phyloP scores from a whole-genome alignment of 2,329 filamentous ascomycete genomes.

The Trichophyton benhamiae region DNA sequence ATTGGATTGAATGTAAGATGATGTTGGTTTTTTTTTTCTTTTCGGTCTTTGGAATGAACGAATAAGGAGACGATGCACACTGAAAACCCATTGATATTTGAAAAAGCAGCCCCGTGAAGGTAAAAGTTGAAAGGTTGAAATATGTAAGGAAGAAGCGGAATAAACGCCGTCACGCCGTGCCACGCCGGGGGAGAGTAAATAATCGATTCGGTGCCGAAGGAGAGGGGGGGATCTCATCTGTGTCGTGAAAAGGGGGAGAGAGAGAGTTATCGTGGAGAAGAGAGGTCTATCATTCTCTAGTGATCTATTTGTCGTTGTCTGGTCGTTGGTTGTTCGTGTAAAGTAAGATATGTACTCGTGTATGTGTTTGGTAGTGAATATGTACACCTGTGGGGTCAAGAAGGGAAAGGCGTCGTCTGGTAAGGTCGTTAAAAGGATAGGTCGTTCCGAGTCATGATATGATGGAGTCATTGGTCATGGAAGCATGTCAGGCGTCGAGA shows the following conservation, averaged over 20 bases:
- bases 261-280: background rate
- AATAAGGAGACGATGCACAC: constrained; percentile 1
- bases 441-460: background rate
- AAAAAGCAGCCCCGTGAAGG: background rate
- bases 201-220: background rate
- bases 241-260: background rate
- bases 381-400: background rate
- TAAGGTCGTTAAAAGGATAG: background rate
- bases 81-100: background rate
- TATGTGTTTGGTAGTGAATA: background rate
- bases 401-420: background rate
- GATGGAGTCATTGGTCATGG: background rate
- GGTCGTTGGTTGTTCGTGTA: background rate
- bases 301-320: background rate
- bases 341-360: background rate
- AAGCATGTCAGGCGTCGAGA: background rate
- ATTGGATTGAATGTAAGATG: background rate
- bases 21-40: background rate
- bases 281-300: background rate
- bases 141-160: background rate
- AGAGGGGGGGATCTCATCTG: background rate
- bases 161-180: background rate
- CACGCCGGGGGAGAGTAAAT: background rate
- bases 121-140: too few relatives aligned
- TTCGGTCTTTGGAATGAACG: background rate